These are phyloP conservation scores for Neofusicoccum umdonicola DNA, from an alignment of 2,329 filamentous ascomycete genomes.

Conservation along the genomic window DNA sequence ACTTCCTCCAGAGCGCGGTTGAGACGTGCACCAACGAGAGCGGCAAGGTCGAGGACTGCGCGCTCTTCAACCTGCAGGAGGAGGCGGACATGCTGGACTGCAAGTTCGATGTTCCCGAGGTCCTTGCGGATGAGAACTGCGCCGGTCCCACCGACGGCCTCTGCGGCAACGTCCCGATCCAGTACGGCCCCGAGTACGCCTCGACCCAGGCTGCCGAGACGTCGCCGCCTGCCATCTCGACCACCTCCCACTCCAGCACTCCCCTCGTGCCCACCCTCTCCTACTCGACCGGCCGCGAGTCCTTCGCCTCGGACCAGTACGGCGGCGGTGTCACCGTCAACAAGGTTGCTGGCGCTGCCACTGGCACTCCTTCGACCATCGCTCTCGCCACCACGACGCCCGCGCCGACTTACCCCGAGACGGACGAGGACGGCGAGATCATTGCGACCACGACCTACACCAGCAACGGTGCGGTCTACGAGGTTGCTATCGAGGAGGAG, in stretches of 20 bases:
- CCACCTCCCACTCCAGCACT: conserved; percentile 20
- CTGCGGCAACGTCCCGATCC: conserved; percentile 62
- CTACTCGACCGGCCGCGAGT: conserved; percentile 30
- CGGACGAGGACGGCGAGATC: conserved; percentile 22
- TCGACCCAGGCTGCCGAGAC: conserved; percentile 22
- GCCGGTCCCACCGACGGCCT: conserved; percentile 56
- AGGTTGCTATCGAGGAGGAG: conserved; percentile 45
- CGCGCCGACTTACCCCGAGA: conserved; percentile 8
- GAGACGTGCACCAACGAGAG: conserved; percentile 69
- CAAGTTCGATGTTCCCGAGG: conserved; percentile 57
- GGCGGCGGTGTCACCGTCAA: conserved; percentile 36
- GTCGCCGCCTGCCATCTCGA: conserved; percentile 14
- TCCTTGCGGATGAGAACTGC: conserved; percentile 60
- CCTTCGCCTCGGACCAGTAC: conserved; percentile 30
- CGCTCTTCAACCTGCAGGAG: conserved; percentile 68
- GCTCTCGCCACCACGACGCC: background rate
- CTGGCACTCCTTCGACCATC: conserved; percentile 3
- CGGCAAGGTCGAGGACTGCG: conserved; percentile 71
- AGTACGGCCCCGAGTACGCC: conserved; percentile 45
- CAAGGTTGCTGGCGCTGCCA: conserved; percentile 23
- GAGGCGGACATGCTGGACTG: conserved; percentile 58
- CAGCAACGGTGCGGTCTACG: conserved; percentile 43
- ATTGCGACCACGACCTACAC: conserved; percentile 44
- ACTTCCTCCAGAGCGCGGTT: conserved; percentile 64
- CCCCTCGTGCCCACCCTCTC: conserved; percentile 32